Evolutionary conservation across 2,329 filamentous ascomycete genomes (phyloP), one percentile per base, ranked within the genome.

Genomic region (Xylariaceae sp.): DNA sequence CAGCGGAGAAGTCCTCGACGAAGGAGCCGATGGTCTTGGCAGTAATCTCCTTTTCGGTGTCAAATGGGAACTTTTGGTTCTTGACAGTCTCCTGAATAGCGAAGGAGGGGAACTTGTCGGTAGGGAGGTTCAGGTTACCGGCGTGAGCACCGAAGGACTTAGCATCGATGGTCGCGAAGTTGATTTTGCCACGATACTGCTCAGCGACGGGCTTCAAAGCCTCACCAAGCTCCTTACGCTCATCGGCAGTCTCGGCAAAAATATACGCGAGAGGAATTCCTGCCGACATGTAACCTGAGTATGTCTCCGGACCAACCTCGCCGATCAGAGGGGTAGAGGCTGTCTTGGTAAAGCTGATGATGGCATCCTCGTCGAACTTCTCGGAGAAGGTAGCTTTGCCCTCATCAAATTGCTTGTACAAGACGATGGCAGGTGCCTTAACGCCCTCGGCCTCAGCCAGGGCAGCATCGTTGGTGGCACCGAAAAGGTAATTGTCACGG

Each of bases 361-460:
- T 89, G 39, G 81, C 79, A 47, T 90, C 87, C 47, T 77, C 78
- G 32, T 89, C 86, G 60, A 97, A 90, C 66, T 87, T 83, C 55
- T 89, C 85, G 16, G 79, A 73, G 73, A 87, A 95, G 56, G 83
- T 74, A 57, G 82, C 81, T 81, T 95, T 96, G 73, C 90, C 89
- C 74, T 97, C 91, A 62, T 98, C 93, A 61, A 97, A 98, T 46
- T 84, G 78, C 81, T 98, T 97, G 85, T 97, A 97, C 45, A 98
- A 81, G 51, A 96, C 87, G 52, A 98, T 73, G 43, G 86, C 83
- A 50, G 93, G 93, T 60, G 85, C 81, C 65, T 83, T 85, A 64
- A 95, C 88, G 55, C 87, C 90, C 74, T 95, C 93, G 37, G 87
- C 84, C 78, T 95, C 83, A 59, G 93, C 89, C 52, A 97, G 73